Percentiles rank a stretch among this genome's conserved stretches.
Conservation (phyloP, 2,329 filamentous ascomycete genomes). For the Paracoccidioides lutzii region DNA sequence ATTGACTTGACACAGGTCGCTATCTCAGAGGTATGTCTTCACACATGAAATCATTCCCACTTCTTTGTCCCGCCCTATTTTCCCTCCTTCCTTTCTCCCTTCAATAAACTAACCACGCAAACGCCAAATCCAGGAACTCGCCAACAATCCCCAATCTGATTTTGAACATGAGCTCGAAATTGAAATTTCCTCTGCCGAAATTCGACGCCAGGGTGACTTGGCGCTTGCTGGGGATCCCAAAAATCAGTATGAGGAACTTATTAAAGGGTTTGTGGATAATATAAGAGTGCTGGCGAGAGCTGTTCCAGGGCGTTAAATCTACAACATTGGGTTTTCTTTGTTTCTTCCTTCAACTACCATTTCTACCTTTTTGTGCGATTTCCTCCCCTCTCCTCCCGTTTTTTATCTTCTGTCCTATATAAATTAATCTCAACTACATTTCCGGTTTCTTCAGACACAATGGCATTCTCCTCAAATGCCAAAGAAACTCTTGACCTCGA, state of each 20-base stretch:
- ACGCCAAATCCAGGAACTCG: neutral
- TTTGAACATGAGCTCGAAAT: constrained; percentile 35
- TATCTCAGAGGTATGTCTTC: constrained; percentile 31
- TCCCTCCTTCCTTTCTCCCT: neutral
- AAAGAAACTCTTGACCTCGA: too few relatives aligned
- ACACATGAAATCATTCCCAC: neutral
- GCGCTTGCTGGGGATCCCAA: constrained; percentile 25
- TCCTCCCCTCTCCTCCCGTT: neutral
- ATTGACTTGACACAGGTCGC: constrained; percentile 89
- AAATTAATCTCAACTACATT: too few relatives aligned
- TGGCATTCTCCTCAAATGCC: too few relatives aligned
- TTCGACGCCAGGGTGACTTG: constrained; percentile 33
- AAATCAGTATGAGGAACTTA: constrained; percentile 34
- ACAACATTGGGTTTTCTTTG: neutral
- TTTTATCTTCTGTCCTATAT: neutral
- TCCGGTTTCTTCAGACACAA: too few relatives aligned
- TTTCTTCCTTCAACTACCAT: neutral
- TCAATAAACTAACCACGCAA: neutral
- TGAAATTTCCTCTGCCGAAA: constrained; percentile 34
- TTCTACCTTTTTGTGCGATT: neutral
- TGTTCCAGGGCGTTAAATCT: constrained; percentile 16
- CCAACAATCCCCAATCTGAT: constrained; percentile 4
- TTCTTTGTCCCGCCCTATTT: neutral
- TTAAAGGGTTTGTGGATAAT: constrained; percentile 39
- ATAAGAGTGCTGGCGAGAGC: constrained; percentile 33